Percentiles rank a stretch among this genome's conserved stretches.
Evolutionary conservation across 192 early-diverging fungal genomes (phyloP).

Genomic region (Umbelopsis vinacea): DNA sequence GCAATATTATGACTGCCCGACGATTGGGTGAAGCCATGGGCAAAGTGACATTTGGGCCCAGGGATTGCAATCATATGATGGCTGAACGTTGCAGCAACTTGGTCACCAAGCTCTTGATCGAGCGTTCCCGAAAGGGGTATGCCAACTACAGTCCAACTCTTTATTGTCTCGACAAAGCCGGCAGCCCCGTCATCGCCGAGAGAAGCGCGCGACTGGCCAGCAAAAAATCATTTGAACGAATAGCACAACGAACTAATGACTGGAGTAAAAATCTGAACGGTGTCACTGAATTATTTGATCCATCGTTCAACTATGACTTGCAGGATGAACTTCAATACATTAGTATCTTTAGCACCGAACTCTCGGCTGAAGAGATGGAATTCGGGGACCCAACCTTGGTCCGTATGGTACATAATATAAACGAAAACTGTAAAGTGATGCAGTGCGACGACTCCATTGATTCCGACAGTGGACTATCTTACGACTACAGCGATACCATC

Average conservation of each 20-base stretch:
- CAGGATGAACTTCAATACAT: conserved; percentile 2
- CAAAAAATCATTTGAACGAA: conserved; percentile 18
- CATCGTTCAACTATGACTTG: background rate
- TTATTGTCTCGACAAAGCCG: background rate
- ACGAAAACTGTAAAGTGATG: background rate
- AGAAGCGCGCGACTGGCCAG: conserved; percentile 16
- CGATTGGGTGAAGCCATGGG: conserved; percentile 36
- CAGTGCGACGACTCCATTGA: background rate
- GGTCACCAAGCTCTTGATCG: conserved; percentile 36
- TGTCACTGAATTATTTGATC: background rate
- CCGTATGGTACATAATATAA: conserved; percentile 6
- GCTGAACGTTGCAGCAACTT: conserved; percentile 36
- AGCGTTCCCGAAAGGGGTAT: conserved; percentile 28
- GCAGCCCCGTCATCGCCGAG: conserved; percentile 2
- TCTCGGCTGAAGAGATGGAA: background rate
- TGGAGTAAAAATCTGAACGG: conserved; percentile 10
- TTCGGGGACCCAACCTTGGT: conserved; percentile 4
- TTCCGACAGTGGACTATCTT: background rate
- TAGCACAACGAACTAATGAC: conserved; percentile 1
- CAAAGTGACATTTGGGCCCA: conserved; percentile 34
- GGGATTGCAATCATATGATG: conserved; percentile 32
- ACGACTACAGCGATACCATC: conserved; percentile 11
- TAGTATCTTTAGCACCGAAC: conserved; percentile 18
- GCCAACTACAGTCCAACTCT: background rate
- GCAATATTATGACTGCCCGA: conserved; percentile 34